These are phyloP conservation scores for Schizosaccharomyces lindneri DNA, from an alignment of 805 yeast genomes.

Conservation along the genomic window DNA sequence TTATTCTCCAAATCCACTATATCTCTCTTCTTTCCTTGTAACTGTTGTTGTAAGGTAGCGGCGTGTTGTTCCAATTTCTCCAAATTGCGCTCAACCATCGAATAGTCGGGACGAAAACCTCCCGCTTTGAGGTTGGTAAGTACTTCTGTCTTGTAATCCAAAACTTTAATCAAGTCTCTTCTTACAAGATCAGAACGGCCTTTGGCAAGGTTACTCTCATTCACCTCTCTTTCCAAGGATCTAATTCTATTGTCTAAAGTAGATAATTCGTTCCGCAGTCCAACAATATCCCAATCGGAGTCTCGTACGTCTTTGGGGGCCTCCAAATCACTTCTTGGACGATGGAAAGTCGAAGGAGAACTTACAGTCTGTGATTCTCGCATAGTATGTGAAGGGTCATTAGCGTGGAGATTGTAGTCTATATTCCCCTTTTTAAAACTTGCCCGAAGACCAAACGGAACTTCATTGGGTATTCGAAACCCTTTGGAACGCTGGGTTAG, in stretches of 20 bases:
- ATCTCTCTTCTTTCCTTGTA: too few species aligned
- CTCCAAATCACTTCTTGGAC: constrained; percentile 35
- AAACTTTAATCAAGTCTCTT: constrained; percentile 57
- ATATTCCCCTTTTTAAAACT: constrained; percentile 53
- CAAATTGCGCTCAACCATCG: background rate
- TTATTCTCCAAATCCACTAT: too few species aligned
- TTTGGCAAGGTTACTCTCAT: background rate
- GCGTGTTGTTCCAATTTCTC: background rate
- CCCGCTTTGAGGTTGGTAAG: constrained; percentile 14
- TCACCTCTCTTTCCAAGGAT: background rate
- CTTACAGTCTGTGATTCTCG: background rate
- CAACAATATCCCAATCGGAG: constrained; percentile 69
- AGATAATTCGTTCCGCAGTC: constrained; percentile 40
- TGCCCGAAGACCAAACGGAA: constrained; percentile 80
- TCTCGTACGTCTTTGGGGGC: constrained; percentile 39
- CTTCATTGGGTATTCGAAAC: constrained; percentile 68
- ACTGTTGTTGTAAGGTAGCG: too few species aligned
- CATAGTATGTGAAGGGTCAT: background rate
- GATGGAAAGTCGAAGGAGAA: constrained; percentile 5
- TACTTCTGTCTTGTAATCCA: constrained; percentile 49
- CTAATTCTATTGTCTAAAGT: background rate
- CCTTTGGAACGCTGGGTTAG: constrained; percentile 73
- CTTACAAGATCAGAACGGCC: constrained; percentile 13
- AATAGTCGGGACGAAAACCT: background rate
- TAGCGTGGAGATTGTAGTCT: constrained; percentile 7